Percentiles rank a stretch among this genome's conserved stretches.
Conservation (phyloP, 306 rosid genomes). For the Lagenaria siceraria region DNA sequence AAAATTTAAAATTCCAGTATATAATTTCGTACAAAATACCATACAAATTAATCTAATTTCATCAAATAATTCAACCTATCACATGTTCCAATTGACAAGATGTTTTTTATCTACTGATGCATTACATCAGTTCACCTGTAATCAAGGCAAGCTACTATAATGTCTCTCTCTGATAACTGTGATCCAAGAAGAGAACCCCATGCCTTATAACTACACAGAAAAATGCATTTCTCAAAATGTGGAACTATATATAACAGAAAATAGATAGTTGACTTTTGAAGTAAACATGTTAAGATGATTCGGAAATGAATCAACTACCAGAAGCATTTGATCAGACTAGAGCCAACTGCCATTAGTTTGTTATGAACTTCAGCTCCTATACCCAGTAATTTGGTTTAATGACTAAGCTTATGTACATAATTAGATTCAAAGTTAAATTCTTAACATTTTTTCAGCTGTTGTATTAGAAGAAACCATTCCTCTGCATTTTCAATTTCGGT, state of each 20-base stretch:
- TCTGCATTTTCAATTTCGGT: background rate
- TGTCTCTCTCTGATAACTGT: conserved; percentile 79
- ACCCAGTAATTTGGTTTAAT: background rate
- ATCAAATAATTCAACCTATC: background rate
- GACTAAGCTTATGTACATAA: background rate
- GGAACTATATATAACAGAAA: background rate
- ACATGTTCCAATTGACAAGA: background rate
- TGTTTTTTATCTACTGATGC: background rate
- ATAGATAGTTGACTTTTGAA: background rate
- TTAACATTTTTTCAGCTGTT: background rate
- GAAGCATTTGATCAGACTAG: background rate
- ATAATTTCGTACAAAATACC: background rate
- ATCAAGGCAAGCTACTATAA: conserved; percentile 91
- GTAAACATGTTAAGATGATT: background rate
- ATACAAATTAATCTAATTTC: background rate
- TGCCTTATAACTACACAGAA: conserved; percentile 67
- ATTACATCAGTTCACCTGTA: conserved; percentile 44
- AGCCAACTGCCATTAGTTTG: background rate
- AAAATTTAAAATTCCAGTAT: background rate
- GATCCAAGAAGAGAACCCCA: conserved; percentile 93
- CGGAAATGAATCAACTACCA: background rate
- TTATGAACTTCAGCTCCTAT: background rate
- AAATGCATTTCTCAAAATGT: background rate
- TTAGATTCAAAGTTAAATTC: background rate
- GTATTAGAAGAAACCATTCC: background rate